phyloP scores from a whole-genome alignment of 176 grass and related monocot species.

The Olyra latifolia region DNA sequence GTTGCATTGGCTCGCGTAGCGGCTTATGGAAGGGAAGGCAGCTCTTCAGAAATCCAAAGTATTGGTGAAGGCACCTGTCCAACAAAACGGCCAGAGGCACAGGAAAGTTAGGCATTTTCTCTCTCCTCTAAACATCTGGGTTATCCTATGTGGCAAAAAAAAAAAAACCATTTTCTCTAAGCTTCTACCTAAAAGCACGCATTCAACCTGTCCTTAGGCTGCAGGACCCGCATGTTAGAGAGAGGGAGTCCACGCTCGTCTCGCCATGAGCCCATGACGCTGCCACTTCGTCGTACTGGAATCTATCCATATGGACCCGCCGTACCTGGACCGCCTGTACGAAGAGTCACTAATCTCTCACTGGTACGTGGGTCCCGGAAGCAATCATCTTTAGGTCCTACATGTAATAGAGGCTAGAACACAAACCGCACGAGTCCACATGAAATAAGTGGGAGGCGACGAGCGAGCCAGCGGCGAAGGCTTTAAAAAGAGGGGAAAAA shows the following conservation, averaged over 20 bases:
- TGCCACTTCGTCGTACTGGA: neutral
- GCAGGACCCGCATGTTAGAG: neutral
- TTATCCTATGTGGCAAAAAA: no score
- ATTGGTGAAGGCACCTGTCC: no score
- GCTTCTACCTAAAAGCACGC: no score
- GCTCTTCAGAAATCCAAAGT: no score
- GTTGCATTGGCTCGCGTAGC: no score
- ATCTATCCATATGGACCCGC: neutral
- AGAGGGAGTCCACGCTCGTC: neutral
- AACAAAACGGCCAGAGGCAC: no score
- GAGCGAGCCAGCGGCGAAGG: constrained; percentile 19
- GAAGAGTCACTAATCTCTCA: neutral
- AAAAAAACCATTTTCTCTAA: no score
- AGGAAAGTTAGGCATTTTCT: no score
- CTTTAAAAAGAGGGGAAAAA: neutral
- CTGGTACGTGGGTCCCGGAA: neutral
- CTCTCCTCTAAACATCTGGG: no score
- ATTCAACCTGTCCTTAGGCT: no score
- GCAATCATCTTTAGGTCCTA: neutral
- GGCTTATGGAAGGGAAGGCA: no score
- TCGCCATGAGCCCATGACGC: constrained; percentile 14
- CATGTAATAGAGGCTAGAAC: neutral
- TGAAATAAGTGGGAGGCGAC: neutral
- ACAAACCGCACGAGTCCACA: neutral
- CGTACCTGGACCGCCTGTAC: neutral